These are phyloP conservation scores for Mycogone perniciosa DNA, from an alignment of 2,329 filamentous ascomycete genomes.

Conservation along the genomic window DNA sequence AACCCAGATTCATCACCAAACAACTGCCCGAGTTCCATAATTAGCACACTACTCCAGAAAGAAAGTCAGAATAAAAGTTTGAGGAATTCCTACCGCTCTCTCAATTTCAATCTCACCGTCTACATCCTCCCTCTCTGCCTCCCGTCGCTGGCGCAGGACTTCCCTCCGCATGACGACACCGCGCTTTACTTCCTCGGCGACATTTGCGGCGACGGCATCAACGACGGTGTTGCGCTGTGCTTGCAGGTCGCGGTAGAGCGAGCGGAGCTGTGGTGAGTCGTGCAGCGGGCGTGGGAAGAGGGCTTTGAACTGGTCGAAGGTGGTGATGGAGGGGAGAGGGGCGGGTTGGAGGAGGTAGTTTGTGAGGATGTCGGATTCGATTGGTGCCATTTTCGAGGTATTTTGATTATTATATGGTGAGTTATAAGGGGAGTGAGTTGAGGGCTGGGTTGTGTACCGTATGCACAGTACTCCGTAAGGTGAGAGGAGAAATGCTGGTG, in stretches of 20 bases:
- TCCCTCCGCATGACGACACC: slow-evolving; percentile 53
- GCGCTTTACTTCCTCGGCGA: slow-evolving; percentile 56
- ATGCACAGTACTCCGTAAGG: neutral
- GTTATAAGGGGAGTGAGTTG: neutral
- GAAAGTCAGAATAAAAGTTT: neutral
- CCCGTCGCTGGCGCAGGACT: slow-evolving; percentile 47
- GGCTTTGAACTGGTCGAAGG: slow-evolving; percentile 66
- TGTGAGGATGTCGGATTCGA: slow-evolving; percentile 66
- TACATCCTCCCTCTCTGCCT: slow-evolving; percentile 47
- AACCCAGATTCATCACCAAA: slow-evolving; percentile 46
- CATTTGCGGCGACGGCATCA: slow-evolving; percentile 59
- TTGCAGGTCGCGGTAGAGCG: slow-evolving; percentile 74
- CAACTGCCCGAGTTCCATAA: slow-evolving; percentile 38
- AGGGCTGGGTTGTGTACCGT: neutral
- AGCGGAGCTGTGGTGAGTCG: slow-evolving; percentile 58
- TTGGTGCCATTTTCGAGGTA: slow-evolving; percentile 22
- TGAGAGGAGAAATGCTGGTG: neutral
- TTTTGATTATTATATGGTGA: neutral
- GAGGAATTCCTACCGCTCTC: slow-evolving; percentile 38
- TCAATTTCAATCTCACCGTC: slow-evolving; percentile 62
- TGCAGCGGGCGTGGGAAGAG: slow-evolving; percentile 67
- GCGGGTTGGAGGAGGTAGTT: slow-evolving; percentile 75
- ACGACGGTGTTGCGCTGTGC: slow-evolving; percentile 63
- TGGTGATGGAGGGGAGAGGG: slow-evolving; percentile 64
- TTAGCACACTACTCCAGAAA: neutral